Percentiles rank a stretch among this genome's conserved stretches.
Evolutionary conservation across 2,329 filamentous ascomycete genomes (phyloP).

Genomic region (Penicillium digitatum): DNA sequence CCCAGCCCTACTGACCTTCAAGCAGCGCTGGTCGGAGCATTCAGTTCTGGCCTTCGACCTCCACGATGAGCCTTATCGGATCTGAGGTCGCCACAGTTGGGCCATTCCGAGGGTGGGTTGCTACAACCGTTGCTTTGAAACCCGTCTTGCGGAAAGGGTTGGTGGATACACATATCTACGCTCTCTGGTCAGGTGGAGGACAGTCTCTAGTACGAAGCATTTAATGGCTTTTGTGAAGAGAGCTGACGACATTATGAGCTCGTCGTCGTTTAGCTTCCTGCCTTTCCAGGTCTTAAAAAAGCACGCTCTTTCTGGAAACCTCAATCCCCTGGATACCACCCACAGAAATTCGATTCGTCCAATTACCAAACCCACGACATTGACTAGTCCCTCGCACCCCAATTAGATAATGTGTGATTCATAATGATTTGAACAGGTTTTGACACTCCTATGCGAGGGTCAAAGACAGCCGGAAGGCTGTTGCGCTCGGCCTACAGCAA

Average conservation of each 20-base stretch:
- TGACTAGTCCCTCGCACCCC: not conserved
- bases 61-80: not conserved
- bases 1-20: too few species aligned
- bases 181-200: not conserved
- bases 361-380: not conserved
- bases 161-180: not conserved
- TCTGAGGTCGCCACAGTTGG: not conserved
- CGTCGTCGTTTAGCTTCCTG: not conserved
- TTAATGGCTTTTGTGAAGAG: not conserved
- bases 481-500: too few species aligned
- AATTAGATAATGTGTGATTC: not conserved
- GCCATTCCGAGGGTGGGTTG: not conserved
- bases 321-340: not conserved
- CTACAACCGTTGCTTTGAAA: not conserved
- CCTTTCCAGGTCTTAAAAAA: not conserved
- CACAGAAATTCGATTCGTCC: not conserved
- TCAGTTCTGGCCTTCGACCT: not conserved
- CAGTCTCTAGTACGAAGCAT: not conserved
- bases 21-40: too few species aligned
- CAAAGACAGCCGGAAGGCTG: not conserved
- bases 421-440: not conserved
- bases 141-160: not conserved
- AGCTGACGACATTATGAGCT: not conserved
- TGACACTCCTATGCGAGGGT: too few species aligned
- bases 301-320: not conserved